Evolutionary conservation across 208 protist species (phyloP).

Genomic region (Endotrypanum monterogeii): DNA sequence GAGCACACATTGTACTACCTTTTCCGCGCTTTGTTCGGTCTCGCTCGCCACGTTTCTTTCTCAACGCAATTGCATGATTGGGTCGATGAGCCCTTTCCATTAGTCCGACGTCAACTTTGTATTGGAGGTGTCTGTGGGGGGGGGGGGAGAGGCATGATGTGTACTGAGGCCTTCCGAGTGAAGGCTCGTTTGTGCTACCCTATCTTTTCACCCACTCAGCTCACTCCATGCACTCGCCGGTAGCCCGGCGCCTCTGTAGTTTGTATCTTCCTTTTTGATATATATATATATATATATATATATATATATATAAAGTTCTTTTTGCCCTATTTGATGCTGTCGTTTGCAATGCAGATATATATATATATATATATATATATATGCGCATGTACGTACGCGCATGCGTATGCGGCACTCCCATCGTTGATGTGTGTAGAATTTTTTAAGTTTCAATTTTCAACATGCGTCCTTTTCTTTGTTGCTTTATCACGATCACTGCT

Average conservation of each 20-base stretch:
- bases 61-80: background rate
- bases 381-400: background rate
- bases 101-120: no score
- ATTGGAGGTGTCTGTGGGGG: no score
- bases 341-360: background rate
- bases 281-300: background rate
- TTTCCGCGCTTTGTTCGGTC: background rate
- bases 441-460: no score
- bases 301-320: no score
- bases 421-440: no score
- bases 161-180: no score
- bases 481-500: background rate
- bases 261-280: conserved; percentile 3
- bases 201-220: no score
- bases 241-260: no score
- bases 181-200: no score
- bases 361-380: conserved; percentile 3
- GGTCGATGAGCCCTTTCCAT: background rate
- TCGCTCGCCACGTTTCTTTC: background rate
- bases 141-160: no score
- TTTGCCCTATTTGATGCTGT: background rate
- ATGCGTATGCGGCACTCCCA: no score
- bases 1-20: background rate
- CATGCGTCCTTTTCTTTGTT: background rate
- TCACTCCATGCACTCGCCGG: background rate